Percentiles rank a stretch among this genome's conserved stretches.
phyloP scores from a whole-genome alignment of 2,329 filamentous ascomycete species.

The Penicillium brevicompactum region DNA sequence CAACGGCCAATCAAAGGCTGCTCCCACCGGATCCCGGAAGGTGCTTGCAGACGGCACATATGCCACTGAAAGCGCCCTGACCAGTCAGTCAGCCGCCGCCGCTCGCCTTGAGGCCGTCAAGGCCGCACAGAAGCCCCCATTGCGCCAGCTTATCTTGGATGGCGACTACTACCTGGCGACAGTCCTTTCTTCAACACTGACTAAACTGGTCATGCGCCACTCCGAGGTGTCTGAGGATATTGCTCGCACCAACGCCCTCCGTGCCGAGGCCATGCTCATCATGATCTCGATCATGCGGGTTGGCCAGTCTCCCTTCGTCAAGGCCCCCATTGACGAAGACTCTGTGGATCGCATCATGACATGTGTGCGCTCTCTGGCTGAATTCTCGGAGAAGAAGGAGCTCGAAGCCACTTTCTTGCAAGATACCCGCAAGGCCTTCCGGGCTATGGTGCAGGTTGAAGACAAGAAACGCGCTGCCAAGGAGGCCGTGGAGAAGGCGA shows the following conservation, averaged over 20 bases:
- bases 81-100: conserved; percentile 84
- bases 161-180: conserved; percentile 96
- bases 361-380: conserved; percentile 86
- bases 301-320: conserved; percentile 98
- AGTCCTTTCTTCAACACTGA: conserved; percentile 92
- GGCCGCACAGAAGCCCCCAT: conserved; percentile 91
- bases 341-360: conserved; percentile 99
- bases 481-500: conserved; percentile 88
- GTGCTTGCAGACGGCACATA: conserved; percentile 97
- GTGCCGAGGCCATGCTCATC: conserved; percentile 97
- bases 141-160: conserved; percentile 92
- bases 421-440: conserved; percentile 93
- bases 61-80: conserved; percentile 93
- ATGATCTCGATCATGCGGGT: conserved; percentile 99
- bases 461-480: conserved; percentile 98
- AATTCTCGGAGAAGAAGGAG: conserved; percentile 86
- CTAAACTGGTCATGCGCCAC: conserved; percentile 97
- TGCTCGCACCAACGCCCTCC: conserved; percentile 87
- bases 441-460: conserved; percentile 94
- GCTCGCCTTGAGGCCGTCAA: conserved; percentile 96
- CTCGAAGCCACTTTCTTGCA: conserved; percentile 91
- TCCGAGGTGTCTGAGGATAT: conserved; percentile 85
- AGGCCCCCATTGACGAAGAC: conserved; percentile 95
- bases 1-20: conserved; percentile 78
- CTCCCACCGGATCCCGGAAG: conserved; percentile 82